Conservation (phyloP, 2,329 filamentous ascomycete species). For the Sporothrix brunneoviolacea region DNA sequence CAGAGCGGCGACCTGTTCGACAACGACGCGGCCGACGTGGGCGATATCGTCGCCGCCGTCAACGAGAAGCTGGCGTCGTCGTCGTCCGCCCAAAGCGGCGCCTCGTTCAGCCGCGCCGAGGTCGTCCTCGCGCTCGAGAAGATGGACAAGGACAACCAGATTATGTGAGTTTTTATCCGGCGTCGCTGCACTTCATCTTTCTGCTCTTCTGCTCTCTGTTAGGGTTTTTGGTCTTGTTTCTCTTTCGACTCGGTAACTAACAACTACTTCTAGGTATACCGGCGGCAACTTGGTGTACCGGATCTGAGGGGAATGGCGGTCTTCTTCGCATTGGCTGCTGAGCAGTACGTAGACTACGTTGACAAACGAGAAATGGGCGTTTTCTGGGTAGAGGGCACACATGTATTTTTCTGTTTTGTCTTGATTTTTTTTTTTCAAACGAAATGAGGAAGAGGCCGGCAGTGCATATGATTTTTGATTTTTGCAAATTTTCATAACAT, state of each 20-base stretch:
- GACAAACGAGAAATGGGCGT: too few relatives aligned
- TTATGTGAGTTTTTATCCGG: conserved; percentile 59
- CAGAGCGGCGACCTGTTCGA: conserved; percentile 72
- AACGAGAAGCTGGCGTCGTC: conserved; percentile 59
- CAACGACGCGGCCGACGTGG: conserved; percentile 73
- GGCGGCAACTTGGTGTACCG: conserved; percentile 64
- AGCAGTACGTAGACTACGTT: too few relatives aligned
- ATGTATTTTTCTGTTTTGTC: too few relatives aligned
- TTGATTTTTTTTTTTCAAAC: too few relatives aligned
- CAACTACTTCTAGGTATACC: conserved; percentile 40
- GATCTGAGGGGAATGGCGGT: conserved; percentile 48
- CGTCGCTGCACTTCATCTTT: background rate
- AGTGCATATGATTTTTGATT: too few relatives aligned
- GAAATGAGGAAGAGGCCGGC: too few relatives aligned
- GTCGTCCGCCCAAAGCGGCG: conserved; percentile 31
- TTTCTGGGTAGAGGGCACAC: too few relatives aligned
- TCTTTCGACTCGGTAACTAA: background rate
- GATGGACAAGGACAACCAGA: conserved; percentile 77
- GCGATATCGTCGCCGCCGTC: conserved; percentile 68
- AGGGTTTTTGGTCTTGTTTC: too few relatives aligned
- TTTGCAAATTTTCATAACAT: too few relatives aligned
- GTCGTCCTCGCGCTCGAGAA: conserved; percentile 68
- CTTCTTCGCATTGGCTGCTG: background rate
- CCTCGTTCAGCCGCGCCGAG: conserved; percentile 64
- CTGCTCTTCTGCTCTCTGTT: background rate